phyloP scores from a whole-genome alignment of 495 filamentous ascomycete genomes.

The Antarctomyces pellizariae region DNA sequence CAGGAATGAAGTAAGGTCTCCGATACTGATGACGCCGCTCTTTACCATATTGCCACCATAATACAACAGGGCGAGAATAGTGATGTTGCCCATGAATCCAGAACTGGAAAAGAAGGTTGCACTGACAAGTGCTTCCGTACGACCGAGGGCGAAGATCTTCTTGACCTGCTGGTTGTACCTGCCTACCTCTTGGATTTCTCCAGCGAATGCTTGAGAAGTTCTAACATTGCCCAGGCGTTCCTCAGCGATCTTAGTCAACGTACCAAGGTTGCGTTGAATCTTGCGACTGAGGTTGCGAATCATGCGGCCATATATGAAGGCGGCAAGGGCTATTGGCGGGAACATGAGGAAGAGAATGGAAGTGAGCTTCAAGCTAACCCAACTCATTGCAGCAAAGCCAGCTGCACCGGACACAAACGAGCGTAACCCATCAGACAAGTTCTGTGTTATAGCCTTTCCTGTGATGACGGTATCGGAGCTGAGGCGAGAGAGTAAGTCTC shows the following conservation, averaged over 20 bases:
- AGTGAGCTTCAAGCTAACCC: constrained; percentile 77
- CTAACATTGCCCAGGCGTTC: constrained; percentile 87
- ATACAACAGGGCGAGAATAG: constrained; percentile 75
- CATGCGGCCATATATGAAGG: constrained; percentile 71
- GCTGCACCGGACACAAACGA: constrained; percentile 70
- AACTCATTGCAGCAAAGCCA: constrained; percentile 77
- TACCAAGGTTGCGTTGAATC: constrained; percentile 81
- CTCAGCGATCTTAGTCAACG: constrained; percentile 87
- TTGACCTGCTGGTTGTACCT: constrained; percentile 82
- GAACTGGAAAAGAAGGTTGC: constrained; percentile 83
- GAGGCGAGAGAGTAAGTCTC: constrained; percentile 83
- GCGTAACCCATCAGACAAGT: constrained; percentile 80
- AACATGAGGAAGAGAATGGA: constrained; percentile 67
- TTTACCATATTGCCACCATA: constrained; percentile 78
- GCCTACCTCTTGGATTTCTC: constrained; percentile 68
- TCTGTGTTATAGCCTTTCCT: constrained; percentile 94
- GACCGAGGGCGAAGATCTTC: constrained; percentile 76
- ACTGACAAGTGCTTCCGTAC: constrained; percentile 61
- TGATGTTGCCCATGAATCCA: constrained; percentile 84
- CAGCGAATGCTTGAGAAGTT: constrained; percentile 86
- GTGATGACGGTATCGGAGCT: constrained; percentile 94
- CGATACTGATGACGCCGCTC: constrained; percentile 62
- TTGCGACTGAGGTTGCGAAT: constrained; percentile 72
- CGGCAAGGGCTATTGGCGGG: constrained; percentile 75
- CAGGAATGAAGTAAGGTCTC: constrained; percentile 87